A percentile compares a stretch with the other conserved stretches of the same genome.
phyloP scores from a whole-genome alignment of 495 filamentous ascomycete species.

The Penicillium macrosclerotiorum region DNA sequence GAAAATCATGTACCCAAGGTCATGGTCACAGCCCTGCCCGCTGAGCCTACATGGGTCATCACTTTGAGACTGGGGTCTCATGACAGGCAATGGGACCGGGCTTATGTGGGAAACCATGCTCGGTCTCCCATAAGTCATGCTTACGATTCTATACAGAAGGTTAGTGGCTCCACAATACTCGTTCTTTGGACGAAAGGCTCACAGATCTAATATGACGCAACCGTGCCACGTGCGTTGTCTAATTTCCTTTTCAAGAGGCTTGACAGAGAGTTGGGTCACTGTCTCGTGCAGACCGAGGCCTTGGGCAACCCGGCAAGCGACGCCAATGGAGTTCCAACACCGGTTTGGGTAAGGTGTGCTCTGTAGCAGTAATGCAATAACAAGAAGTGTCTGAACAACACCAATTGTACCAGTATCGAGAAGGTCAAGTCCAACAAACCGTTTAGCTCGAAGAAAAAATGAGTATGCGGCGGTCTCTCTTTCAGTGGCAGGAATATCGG shows the following conservation, averaged over 20 bases:
- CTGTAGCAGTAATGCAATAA: conserved; percentile 44
- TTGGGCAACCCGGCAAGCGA: conserved; percentile 47
- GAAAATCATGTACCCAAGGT: conserved; percentile 31
- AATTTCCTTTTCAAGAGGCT: conserved; percentile 39
- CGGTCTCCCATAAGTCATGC: conserved; percentile 49
- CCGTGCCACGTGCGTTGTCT: conserved; percentile 48
- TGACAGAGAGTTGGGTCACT: conserved; percentile 15
- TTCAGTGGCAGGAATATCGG: conserved; percentile 35
- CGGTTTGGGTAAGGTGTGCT: conserved; percentile 43
- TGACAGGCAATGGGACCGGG: conserved; percentile 29
- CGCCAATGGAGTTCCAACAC: conserved; percentile 48
- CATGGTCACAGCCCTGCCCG: conserved; percentile 22
- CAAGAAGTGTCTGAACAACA: conserved; percentile 45
- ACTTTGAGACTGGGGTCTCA: conserved; percentile 9
- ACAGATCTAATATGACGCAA: conserved; percentile 50
- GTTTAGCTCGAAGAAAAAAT: conserved; percentile 46
- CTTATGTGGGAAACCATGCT: conserved; percentile 42
- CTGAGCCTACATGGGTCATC: conserved; percentile 24
- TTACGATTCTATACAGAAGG: conserved; percentile 33
- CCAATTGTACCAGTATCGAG: conserved; percentile 43
- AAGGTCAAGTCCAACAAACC: conserved; percentile 43
- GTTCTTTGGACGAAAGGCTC: conserved; percentile 3
- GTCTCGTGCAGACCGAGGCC: conserved; percentile 48
- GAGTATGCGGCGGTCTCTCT: conserved; percentile 35
- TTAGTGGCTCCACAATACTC: not conserved